phyloP scores from a whole-genome alignment of 2,329 filamentous ascomycete species.

The Exophiala aquamarina region DNA sequence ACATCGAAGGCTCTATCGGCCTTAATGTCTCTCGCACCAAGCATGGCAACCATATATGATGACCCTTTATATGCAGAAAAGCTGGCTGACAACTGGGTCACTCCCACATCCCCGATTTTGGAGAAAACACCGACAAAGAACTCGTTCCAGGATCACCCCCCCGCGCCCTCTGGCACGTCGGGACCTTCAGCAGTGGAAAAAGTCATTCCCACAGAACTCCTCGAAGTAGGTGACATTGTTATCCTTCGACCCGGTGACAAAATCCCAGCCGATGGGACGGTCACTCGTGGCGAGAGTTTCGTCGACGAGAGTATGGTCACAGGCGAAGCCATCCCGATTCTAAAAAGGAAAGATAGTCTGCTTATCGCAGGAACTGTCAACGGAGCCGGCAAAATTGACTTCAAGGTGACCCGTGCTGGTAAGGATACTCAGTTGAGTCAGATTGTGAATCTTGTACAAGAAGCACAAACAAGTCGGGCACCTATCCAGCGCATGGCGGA shows the following conservation, averaged over 20 bases:
- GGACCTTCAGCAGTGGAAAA: slow-evolving; percentile 67
- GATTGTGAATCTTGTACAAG: slow-evolving; percentile 97
- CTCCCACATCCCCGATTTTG: slow-evolving; percentile 33
- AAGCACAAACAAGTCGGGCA: slow-evolving; percentile 89
- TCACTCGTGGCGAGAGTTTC: slow-evolving; percentile 88
- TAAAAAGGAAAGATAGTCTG: slow-evolving; percentile 76
- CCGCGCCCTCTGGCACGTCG: neutral
- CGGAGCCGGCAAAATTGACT: slow-evolving; percentile 85
- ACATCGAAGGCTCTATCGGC: slow-evolving; percentile 90
- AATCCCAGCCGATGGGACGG: slow-evolving; percentile 85
- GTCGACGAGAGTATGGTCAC: slow-evolving; percentile 99
- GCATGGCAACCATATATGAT: slow-evolving; percentile 94
- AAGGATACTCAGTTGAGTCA: slow-evolving; percentile 96
- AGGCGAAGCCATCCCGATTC: slow-evolving; percentile 91
- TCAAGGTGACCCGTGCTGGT: slow-evolving; percentile 86
- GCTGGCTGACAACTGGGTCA: slow-evolving; percentile 75
- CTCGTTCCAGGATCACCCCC: slow-evolving; percentile 28
- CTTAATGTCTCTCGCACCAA: slow-evolving; percentile 93
- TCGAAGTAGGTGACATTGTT: slow-evolving; percentile 91
- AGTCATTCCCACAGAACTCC: slow-evolving; percentile 86
- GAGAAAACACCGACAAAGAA: slow-evolving; percentile 44
- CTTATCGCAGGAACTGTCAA: slow-evolving; percentile 96
- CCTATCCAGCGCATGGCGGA: slow-evolving; percentile 94
- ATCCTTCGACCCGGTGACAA: slow-evolving; percentile 93
- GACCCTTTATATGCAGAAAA: slow-evolving; percentile 94